A percentile compares a stretch with the other conserved stretches of the same genome.
phyloP scores from a whole-genome alignment of 2,329 filamentous ascomycete species.

The Tolypocladium cylindrosporum region DNA sequence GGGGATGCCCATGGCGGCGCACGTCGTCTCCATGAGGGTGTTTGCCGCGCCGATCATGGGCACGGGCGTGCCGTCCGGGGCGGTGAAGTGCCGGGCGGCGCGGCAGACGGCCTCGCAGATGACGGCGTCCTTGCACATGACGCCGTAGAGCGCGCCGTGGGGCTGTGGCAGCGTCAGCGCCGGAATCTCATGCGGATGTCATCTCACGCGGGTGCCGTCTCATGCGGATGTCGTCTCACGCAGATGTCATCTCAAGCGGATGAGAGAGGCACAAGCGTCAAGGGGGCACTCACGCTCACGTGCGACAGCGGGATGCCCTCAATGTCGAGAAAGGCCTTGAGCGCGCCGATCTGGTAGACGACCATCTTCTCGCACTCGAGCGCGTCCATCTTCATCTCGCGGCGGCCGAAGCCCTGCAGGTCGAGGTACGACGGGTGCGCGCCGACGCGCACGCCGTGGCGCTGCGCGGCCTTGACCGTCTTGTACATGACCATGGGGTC shows the following conservation, averaged over 20 bases:
- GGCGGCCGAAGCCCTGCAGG: constrained; percentile 52
- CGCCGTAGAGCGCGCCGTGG: constrained; percentile 2
- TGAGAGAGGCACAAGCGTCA: constrained; percentile 2
- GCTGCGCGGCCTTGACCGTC: constrained; percentile 47
- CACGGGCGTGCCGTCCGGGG: constrained; percentile 17
- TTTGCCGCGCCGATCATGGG: constrained; percentile 1
- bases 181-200: constrained; percentile 4
- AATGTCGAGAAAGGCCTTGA: constrained; percentile 47
- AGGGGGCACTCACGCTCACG: constrained; percentile 40
- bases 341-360: constrained; percentile 53
- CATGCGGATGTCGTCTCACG: no score
- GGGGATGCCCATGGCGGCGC: constrained; percentile 8
- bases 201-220: neutral
- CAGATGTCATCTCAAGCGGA: constrained; percentile 4
- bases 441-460: constrained; percentile 44
- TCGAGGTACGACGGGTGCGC: constrained; percentile 58
- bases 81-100: constrained; percentile 14
- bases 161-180: neutral
- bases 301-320: constrained; percentile 48
- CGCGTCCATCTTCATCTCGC: constrained; percentile 48
- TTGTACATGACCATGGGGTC: constrained; percentile 56
- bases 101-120: constrained; percentile 17
- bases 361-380: constrained; percentile 47
- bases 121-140: constrained; percentile 8
- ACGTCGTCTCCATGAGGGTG: constrained; percentile 6